Base-by-base conservation (phyloP, 192 early-diverging fungal genomes). In the Rhizoclosmatium globosum region DNA sequence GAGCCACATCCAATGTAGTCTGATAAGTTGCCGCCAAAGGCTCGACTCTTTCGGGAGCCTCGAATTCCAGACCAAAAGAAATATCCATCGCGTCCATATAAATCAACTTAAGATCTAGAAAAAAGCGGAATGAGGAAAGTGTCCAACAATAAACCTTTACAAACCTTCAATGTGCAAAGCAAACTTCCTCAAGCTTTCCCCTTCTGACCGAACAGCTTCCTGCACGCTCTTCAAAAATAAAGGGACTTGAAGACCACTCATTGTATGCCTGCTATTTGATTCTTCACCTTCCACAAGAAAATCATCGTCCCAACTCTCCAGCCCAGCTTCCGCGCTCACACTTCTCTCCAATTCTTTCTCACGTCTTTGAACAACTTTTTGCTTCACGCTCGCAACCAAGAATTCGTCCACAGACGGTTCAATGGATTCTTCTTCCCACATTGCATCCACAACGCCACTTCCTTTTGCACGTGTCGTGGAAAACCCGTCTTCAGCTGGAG, bases 271-370 rank as follows among this genome's bases (percentile, higher is more conserved):
- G 4, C 48, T 19, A 2, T 39, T 64, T 47, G 23, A 47, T 39
- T 75, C 71, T 7, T 68, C 69, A 0, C 50, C 60, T 23, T 47
- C 78, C 2, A 38, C 62, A 23, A 79, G 70, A 70, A 85, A 85
- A 68, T 85, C 84, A 71, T 82, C 84, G 71, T 85, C 84, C 84
- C 84, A 85, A 65, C 81, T 85, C 71, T 85, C 84, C 65, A 70
- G 48, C 44, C 78, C 78, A 15, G 45, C 78, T 2, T 79, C 50
- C 43, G 66, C 74, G 31, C 56, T 65, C 72, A 56, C 71, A 50
- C 72, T 74, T 61, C 72, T 71, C 47, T 62, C 73, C 47, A 78
- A 71, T 79, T 72, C 76, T 76, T 48, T 81, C 76, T 66, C 77
- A 47, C 58, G 71, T 72, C 68, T 9, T 11, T 21, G 46, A 23